These are phyloP conservation scores for Penicillium sp. DNA, from an alignment of 2,329 filamentous ascomycete species.

Conservation along the genomic window DNA sequence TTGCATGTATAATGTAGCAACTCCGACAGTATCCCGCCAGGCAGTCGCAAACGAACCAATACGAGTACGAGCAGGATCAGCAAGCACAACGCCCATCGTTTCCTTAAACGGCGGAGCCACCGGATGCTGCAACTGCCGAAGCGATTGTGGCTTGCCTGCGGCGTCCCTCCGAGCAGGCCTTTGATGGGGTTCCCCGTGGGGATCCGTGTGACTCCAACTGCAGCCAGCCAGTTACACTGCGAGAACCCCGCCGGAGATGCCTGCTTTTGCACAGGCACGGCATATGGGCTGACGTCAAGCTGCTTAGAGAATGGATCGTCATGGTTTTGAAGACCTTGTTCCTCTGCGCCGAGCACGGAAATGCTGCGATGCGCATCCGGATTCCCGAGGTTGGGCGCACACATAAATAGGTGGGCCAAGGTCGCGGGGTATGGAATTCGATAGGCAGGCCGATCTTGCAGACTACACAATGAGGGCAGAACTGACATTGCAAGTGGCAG, in stretches of 20 bases:
- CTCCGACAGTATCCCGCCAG: neutral
- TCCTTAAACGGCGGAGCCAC: neutral
- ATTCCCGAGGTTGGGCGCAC: neutral
- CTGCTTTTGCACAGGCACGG: neutral
- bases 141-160: neutral
- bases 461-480: neutral
- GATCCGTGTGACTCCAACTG: neutral
- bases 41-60: neutral
- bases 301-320: neutral
- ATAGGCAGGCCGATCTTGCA: neutral
- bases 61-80: neutral
- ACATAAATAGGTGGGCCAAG: neutral
- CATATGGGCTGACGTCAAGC: neutral
- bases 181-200: neutral
- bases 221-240: neutral
- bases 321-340: neutral
- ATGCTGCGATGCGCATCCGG: neutral
- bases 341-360: no score
- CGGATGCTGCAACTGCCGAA: neutral
- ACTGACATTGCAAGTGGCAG: neutral
- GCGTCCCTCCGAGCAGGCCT: no score
- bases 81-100: neutral
- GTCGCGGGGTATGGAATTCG: neutral
- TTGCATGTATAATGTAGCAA: no score
- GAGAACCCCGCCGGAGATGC: neutral